Base-by-base conservation (phyloP, 768 basidiomycete genomes). In the Russula brevipes region DNA sequence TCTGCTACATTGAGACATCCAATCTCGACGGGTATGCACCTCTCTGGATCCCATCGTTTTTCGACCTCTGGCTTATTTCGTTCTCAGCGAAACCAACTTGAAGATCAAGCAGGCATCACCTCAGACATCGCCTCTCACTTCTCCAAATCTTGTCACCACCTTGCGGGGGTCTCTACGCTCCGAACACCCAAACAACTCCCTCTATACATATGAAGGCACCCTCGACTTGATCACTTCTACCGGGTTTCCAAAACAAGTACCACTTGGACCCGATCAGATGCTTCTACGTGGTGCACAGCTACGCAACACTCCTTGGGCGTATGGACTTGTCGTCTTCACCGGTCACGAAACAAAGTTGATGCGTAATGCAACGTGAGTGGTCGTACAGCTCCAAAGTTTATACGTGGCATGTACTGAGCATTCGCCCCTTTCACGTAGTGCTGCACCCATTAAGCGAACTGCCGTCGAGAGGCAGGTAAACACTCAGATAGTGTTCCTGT, bases 261-360 rank as follows among this genome's bases (percentile, higher is more conserved):
- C 97, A 1, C 76, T 98, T 16, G 94, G 95, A 4, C 96, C 97
- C 0, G 94, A 97, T 71, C 97, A 99, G 73, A 80, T 98, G 70
- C 80, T 98, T 11, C 78, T 99, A 45, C 86, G 97, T 38, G 97
- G 97, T 1, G 95, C 97, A 35, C 97, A 99, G 73, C 73, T 99
- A 60, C 82, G 97, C 60, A 99, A 99, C 73, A 98, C 97, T 2
- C 86, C 89, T 9, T 99, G 97, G 97, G 83, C 91, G 35, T 98
- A 98, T 73, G 96, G 95, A 12, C 72, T 99, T 8, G 88, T 87
- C 39, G 89, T 98, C 46, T 98, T 94, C 69, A 96, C 94, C 0
- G 97, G 97, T 0, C 97, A 98, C 71, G 95, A 99, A 78, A 98
- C 97, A 19, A 99, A 99, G 74, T 75, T 99, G 42, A 95, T 98